phyloP scores from a whole-genome alignment of 805 yeast genomes.

The Cyberlindnera meyerae region DNA sequence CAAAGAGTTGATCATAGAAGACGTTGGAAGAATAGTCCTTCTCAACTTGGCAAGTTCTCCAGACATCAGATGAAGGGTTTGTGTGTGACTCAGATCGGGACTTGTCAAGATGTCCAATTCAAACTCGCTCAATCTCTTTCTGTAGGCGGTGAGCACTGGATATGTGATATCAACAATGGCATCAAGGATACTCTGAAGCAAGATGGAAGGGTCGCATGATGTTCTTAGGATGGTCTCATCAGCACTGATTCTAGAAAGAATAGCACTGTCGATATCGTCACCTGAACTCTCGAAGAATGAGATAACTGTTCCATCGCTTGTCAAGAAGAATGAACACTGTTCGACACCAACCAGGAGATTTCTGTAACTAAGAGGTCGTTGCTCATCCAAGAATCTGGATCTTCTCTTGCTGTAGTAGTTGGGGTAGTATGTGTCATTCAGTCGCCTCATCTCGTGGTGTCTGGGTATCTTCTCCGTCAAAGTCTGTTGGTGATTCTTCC shows the following conservation, averaged over 20 bases:
- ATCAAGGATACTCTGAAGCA: constrained; percentile 52
- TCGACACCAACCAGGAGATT: constrained; percentile 47
- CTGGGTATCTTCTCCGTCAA: constrained; percentile 17
- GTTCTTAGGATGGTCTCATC: constrained; percentile 45
- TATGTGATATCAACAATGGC: constrained; percentile 48
- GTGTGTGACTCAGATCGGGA: constrained; percentile 48
- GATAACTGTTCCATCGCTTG: constrained; percentile 41
- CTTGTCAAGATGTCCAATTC: constrained; percentile 46
- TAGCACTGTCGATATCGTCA: constrained; percentile 46
- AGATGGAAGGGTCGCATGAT: constrained; percentile 45
- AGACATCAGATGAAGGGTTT: constrained; percentile 47
- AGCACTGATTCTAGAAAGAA: constrained; percentile 41
- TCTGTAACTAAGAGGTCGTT: constrained; percentile 40
- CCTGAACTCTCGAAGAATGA: constrained; percentile 57
- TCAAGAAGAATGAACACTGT: constrained; percentile 48
- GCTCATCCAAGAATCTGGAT: constrained; percentile 31
- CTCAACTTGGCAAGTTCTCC: constrained; percentile 47
- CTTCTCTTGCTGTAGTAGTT: constrained; percentile 16
- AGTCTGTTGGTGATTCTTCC: constrained; percentile 1
- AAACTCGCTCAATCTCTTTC: constrained; percentile 41
- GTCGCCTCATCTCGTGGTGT: constrained; percentile 27
- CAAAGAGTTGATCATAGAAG: constrained; percentile 42
- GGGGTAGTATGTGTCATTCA: constrained; percentile 30
- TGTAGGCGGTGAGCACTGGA: constrained; percentile 51
- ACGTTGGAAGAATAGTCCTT: constrained; percentile 42